Conservation (phyloP, 2,329 filamentous ascomycete genomes). For the Neonectria coccinea region DNA sequence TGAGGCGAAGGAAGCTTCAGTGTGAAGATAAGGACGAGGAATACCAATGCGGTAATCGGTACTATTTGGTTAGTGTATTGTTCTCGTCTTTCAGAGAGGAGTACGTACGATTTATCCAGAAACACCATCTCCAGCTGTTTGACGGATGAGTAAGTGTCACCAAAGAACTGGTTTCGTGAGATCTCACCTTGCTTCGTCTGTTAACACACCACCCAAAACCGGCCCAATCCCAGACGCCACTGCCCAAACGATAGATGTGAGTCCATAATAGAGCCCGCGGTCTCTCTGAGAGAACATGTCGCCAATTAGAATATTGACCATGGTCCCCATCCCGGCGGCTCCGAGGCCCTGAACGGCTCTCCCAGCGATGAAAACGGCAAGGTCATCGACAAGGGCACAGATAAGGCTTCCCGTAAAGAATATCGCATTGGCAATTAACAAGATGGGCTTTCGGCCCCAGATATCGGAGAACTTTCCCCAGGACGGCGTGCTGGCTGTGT, state of each 20-base stretch:
- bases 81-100: conserved; percentile 42
- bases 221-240: conserved; percentile 74
- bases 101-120: conserved; percentile 63
- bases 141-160: neutral
- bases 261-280: conserved; percentile 65
- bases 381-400: conserved; percentile 58
- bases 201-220: conserved; percentile 73
- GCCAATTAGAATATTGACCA: conserved; percentile 66
- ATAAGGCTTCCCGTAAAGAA: conserved; percentile 66
- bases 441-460: conserved; percentile 66
- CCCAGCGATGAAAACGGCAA: conserved; percentile 55
- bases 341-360: conserved; percentile 65
- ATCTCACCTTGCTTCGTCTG: conserved; percentile 65
- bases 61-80: conserved; percentile 42
- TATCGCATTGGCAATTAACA: conserved; percentile 59
- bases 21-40: conserved; percentile 70
- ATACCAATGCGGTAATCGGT: conserved; percentile 65
- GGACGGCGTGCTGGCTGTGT: conserved; percentile 74
- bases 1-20: conserved; percentile 75
- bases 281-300: conserved; percentile 61
- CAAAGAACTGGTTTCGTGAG: rapidly evolving
- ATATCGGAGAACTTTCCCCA: conserved; percentile 75
- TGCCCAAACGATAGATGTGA: conserved; percentile 76
- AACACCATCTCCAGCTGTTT: conserved; percentile 59
- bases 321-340: conserved; percentile 62